Evolutionary conservation across 148 eudicot species (phyloP).

Genomic region (Polygonum aviculare): DNA sequence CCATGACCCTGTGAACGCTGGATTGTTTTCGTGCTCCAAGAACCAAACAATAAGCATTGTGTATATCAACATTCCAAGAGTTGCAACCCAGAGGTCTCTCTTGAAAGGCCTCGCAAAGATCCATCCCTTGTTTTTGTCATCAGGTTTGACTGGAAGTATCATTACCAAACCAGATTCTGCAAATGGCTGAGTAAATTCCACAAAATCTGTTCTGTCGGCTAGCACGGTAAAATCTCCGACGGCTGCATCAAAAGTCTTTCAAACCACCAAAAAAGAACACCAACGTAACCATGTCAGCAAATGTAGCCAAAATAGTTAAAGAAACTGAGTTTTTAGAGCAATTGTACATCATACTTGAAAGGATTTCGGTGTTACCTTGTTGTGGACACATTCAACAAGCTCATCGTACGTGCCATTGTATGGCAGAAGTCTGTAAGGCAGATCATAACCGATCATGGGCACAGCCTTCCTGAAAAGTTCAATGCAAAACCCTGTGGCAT

Average conservation of each 20-base stretch:
- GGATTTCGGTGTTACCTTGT: conserved; percentile 23
- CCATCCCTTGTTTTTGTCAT: conserved; percentile 19
- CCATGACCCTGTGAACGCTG: conserved; percentile 21
- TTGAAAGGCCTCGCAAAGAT: conserved; percentile 32
- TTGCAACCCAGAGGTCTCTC: conserved; percentile 20
- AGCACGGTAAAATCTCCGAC: conserved; percentile 35
- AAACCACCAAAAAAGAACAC: not conserved
- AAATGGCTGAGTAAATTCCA: conserved; percentile 33
- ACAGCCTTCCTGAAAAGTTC: conserved; percentile 22
- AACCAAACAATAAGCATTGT: conserved; percentile 28
- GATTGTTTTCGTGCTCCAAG: conserved; percentile 21
- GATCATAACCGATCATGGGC: conserved; percentile 16
- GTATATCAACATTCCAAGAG: conserved; percentile 15
- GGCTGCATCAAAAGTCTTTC: conserved; percentile 24
- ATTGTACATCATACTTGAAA: not conserved
- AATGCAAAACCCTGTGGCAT: conserved; percentile 23
- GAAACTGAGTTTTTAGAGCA: not conserved
- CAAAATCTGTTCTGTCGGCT: conserved; percentile 13
- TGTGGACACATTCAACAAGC: conserved; percentile 18
- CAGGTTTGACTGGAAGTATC: conserved; percentile 16
- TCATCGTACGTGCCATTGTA: conserved; percentile 21
- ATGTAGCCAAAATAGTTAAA: not conserved
- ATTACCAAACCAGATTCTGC: conserved; percentile 25
- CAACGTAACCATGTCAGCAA: not conserved
- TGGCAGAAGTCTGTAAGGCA: conserved; percentile 22